phyloP scores from a whole-genome alignment of 2,329 filamentous ascomycete species.

The Akanthomyces dipterigenus region DNA sequence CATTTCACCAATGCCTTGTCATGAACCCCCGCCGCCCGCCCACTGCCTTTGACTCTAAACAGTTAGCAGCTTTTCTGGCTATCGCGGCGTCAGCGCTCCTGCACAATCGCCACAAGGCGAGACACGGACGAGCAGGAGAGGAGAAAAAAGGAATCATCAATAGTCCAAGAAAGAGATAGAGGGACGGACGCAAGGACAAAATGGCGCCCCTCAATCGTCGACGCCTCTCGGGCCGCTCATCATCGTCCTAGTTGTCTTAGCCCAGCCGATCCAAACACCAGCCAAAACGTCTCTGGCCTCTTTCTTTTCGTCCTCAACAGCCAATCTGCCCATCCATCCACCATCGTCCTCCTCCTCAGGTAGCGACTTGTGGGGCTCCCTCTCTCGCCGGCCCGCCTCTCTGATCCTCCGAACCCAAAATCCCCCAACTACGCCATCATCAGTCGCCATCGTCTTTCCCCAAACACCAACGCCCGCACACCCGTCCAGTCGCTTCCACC shows the following conservation, averaged over 20 bases:
- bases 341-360: neutral
- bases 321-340: neutral
- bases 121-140: neutral
- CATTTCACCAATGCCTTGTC: too few relatives aligned
- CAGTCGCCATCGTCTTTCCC: neutral
- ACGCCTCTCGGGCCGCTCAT: conserved; percentile 1
- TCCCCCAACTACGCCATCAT: neutral
- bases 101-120: neutral
- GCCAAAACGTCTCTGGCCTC: neutral
- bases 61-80: too few relatives aligned
- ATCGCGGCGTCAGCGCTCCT: neutral
- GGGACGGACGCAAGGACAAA: neutral
- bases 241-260: conserved; percentile 4
- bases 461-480: neutral
- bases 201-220: neutral
- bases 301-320: neutral
- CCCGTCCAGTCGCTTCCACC: neutral
- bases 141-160: too few relatives aligned
- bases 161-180: neutral
- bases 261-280: neutral
- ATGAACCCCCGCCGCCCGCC: neutral
- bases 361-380: neutral
- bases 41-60: neutral
- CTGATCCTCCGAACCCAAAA: conserved; percentile 8
- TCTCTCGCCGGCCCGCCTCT: conserved; percentile 4